A percentile compares a stretch with the other conserved stretches of the same genome.
phyloP scores from a whole-genome alignment of 805 yeast species.

The Clavispora fructus region DNA sequence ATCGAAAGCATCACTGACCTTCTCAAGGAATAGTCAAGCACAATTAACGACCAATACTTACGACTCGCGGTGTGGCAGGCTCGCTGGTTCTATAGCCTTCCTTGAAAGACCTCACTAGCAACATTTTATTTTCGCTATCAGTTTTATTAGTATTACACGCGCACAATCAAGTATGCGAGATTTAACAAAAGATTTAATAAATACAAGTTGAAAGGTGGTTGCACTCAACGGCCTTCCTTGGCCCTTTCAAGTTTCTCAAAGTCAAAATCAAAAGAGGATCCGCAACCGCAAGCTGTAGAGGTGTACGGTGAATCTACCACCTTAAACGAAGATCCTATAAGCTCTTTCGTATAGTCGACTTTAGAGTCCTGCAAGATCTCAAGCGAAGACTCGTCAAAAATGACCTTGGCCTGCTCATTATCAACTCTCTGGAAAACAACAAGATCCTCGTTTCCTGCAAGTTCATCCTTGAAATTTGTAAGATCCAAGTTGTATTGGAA shows the following conservation, averaged over 20 bases:
- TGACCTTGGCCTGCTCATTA: conserved; percentile 47
- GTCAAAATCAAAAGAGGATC: conserved; percentile 43
- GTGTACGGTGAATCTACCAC: conserved; percentile 88
- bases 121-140: neutral
- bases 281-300: conserved; percentile 45
- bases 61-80: conserved; percentile 1
- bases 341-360: conserved; percentile 82
- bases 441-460: conserved; percentile 24
- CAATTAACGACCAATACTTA: neutral
- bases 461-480: conserved; percentile 36
- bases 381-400: conserved; percentile 76
- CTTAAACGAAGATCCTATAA: conserved; percentile 92
- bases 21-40: neutral
- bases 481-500: conserved; percentile 81
- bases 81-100: neutral
- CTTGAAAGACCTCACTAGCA: neutral
- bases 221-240: conserved; percentile 1
- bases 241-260: conserved; percentile 36
- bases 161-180: neutral
- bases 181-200: neutral
- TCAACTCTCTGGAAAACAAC: conserved; percentile 64
- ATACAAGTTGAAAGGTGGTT: neutral
- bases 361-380: conserved; percentile 80
- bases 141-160: neutral
- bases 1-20: conserved; percentile 27